phyloP scores from a whole-genome alignment of 768 basidiomycete genomes.

The Mycena kentingensis region DNA sequence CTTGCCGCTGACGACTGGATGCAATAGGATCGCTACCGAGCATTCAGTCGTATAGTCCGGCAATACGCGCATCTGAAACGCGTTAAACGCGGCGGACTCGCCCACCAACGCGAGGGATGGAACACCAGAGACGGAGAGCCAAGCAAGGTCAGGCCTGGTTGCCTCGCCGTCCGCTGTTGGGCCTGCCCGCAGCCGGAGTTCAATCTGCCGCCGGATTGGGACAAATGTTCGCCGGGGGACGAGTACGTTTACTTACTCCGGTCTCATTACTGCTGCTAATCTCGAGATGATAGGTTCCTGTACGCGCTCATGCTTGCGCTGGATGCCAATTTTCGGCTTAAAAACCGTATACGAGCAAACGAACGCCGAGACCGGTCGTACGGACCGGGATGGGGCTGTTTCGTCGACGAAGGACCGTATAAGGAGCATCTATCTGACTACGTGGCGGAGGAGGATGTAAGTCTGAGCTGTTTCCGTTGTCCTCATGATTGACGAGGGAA shows the following conservation, averaged over 20 bases:
- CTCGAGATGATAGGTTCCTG: conserved; percentile 4
- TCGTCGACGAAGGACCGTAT: too few species aligned
- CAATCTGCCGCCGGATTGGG: conserved; percentile 24
- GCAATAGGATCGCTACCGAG: conserved; percentile 10
- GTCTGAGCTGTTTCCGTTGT: too few species aligned
- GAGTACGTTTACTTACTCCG: background rate
- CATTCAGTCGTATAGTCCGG: background rate
- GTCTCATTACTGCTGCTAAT: background rate
- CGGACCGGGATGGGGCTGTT: too few species aligned
- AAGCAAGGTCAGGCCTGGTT: background rate
- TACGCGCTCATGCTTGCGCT: conserved; percentile 13
- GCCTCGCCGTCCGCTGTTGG: conserved; percentile 21
- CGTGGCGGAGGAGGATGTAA: too few species aligned
- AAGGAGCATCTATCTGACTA: too few species aligned
- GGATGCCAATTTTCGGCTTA: conserved; percentile 26
- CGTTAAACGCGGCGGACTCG: background rate
- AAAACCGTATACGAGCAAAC: too few species aligned
- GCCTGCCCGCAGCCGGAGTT: conserved; percentile 21
- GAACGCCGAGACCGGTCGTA: too few species aligned
- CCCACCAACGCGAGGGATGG: conserved; percentile 6
- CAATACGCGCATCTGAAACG: background rate
- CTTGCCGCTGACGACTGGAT: too few species aligned
- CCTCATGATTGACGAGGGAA: background rate
- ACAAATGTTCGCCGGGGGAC: background rate
- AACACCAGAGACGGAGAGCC: background rate